These are phyloP conservation scores for Quercus cerris DNA, from an alignment of 306 rosid species.

Conservation along the genomic window DNA sequence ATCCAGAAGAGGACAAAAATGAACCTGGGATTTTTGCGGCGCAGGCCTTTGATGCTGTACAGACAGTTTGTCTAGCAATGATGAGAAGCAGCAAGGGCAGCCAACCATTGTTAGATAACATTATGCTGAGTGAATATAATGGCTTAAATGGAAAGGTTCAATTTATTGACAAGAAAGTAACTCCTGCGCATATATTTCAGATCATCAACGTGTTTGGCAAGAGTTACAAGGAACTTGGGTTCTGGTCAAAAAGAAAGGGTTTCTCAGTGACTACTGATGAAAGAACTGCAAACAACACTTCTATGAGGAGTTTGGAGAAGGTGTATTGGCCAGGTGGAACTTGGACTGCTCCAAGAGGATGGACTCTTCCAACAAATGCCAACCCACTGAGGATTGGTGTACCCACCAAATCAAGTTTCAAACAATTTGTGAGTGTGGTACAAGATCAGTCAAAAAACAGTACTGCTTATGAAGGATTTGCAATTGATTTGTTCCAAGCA, in stretches of 20 bases:
- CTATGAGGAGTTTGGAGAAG: constrained; percentile 32
- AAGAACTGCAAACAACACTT: not conserved
- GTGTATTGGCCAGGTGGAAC: constrained; percentile 51
- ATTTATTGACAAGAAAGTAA: constrained; percentile 21
- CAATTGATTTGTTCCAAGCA: constrained; percentile 33
- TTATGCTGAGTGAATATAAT: constrained; percentile 21
- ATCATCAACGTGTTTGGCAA: constrained; percentile 46
- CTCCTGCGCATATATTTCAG: constrained; percentile 22
- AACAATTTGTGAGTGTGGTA: constrained; percentile 20
- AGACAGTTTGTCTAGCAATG: constrained; percentile 35
- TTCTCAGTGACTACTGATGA: constrained; percentile 21
- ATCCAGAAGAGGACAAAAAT: constrained; percentile 30
- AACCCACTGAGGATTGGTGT: constrained; percentile 38
- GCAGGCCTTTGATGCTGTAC: constrained; percentile 50
- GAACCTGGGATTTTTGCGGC: constrained; percentile 47
- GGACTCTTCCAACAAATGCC: constrained; percentile 16
- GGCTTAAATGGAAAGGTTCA: constrained; percentile 28
- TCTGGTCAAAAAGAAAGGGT: constrained; percentile 42
- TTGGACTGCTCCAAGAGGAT: constrained; percentile 35
- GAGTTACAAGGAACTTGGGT: constrained; percentile 41
- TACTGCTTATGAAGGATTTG: constrained; percentile 22
- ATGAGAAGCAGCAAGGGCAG: constrained; percentile 11
- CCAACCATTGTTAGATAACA: constrained; percentile 21
- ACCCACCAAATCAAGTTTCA: constrained; percentile 24
- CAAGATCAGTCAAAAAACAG: constrained; percentile 6